phyloP scores from a whole-genome alignment of 169 alveolate species.

The Plasmodium yoelii region DNA sequence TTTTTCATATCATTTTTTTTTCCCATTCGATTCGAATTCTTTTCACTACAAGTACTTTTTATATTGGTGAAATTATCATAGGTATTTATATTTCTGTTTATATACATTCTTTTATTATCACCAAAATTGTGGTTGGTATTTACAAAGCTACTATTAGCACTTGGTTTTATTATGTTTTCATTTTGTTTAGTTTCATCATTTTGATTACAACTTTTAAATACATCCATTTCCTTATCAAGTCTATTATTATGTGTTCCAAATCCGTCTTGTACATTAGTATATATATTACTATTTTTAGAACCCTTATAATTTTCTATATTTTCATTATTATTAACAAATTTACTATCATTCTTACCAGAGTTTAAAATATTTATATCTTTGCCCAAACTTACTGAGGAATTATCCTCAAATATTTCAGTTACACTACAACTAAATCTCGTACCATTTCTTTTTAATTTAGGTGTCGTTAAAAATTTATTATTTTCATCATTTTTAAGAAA shows the following conservation, averaged over 20 bases:
- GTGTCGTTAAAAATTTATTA: conserved; percentile 1
- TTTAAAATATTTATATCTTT: conserved; percentile 3
- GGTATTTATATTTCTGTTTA: not conserved
- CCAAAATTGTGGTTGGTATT: no score
- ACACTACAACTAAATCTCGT: conserved; percentile 29
- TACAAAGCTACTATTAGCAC: no score
- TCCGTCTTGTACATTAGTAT: no score
- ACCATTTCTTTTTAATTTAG: conserved; percentile 9
- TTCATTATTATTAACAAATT: not conserved
- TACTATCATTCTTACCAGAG: not conserved
- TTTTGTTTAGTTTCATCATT: no score
- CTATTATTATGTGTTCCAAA: no score
- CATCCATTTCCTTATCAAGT: no score
- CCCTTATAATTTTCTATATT: no score
- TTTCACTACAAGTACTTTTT: not conserved
- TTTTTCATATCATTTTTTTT: not conserved
- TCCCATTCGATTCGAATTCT: not conserved
- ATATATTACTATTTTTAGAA: no score
- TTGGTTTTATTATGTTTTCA: no score
- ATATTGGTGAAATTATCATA: not conserved
- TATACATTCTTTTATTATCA: no score
- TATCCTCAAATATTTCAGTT: conserved; percentile 30
- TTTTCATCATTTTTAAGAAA: not conserved
- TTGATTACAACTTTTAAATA: no score
- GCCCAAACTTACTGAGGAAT: not conserved